Conservation (phyloP, 208 protist species). For the Acanthamoeba lenticulata region DNA sequence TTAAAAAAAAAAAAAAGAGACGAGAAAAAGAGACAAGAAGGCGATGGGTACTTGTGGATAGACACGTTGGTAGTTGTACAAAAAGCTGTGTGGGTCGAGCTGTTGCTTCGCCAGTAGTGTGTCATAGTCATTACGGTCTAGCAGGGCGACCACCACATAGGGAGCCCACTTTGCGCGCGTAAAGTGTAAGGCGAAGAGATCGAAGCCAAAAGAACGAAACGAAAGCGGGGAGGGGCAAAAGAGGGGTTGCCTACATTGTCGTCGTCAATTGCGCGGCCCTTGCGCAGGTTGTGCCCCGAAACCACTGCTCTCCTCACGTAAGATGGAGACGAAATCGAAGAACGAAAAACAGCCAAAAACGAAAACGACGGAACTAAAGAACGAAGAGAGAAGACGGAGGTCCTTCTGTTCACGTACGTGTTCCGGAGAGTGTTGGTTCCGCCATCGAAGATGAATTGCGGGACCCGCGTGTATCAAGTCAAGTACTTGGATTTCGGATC, state of each 20-base stretch:
- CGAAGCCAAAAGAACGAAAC: neutral
- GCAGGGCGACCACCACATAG: neutral
- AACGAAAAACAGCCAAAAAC: neutral
- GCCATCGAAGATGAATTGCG: neutral
- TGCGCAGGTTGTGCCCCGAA: neutral
- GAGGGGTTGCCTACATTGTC: neutral
- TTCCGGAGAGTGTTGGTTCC: neutral
- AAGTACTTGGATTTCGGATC: too few relatives aligned
- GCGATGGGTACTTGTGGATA: neutral
- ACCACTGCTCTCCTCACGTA: too few relatives aligned
- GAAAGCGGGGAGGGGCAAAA: too few relatives aligned
- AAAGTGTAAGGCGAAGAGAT: neutral
- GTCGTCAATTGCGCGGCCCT: neutral
- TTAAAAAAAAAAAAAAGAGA: neutral
- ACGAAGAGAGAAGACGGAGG: neutral
- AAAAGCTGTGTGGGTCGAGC: conserved; percentile 17
- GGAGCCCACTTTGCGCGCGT: conserved; percentile 27
- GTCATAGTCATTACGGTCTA: conserved; percentile 1
- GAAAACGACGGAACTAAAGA: neutral
- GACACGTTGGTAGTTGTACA: conserved; percentile 25
- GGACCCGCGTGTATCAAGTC: too few relatives aligned
- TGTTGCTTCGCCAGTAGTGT: conserved; percentile 19
- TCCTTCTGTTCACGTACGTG: neutral
- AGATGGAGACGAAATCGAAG: conserved; percentile 9
- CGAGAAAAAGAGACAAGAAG: too few relatives aligned